Percentiles rank a stretch among this genome's conserved stretches.
Evolutionary conservation across 768 basidiomycete genomes (phyloP).

Genomic region (Suillus discolor): DNA sequence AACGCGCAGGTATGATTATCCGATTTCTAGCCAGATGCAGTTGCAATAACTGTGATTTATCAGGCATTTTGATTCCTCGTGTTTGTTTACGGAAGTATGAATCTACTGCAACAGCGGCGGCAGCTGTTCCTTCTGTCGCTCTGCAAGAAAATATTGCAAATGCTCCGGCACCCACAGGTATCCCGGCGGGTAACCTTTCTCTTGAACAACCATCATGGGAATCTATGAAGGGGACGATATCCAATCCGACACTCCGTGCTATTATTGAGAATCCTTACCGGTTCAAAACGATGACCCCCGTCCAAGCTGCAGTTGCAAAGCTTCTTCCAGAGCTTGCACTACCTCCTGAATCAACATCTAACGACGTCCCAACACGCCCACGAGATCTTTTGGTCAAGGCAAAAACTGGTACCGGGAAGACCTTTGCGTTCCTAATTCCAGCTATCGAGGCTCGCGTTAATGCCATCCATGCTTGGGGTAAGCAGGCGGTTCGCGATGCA

Average conservation of each 20-base stretch:
- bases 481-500: constrained; percentile 44
- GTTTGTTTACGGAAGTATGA: constrained; percentile 8
- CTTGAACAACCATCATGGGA: constrained; percentile 29
- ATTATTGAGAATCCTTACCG: constrained; percentile 66
- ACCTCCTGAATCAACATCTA: constrained; percentile 44
- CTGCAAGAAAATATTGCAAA: background rate
- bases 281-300: constrained; percentile 72
- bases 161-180: background rate
- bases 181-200: background rate
- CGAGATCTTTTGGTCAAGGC: constrained; percentile 87
- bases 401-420: constrained; percentile 90
- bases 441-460: constrained; percentile 78
- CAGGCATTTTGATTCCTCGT: background rate
- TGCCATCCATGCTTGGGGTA: constrained; percentile 48
- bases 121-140: background rate
- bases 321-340: constrained; percentile 71
- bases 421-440: constrained; percentile 84
- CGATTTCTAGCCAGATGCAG: background rate
- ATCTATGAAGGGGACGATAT: constrained; percentile 41
- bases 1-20: background rate
- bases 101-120: constrained; percentile 6
- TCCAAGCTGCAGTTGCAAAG: constrained; percentile 78
- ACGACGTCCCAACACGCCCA: constrained; percentile 14
- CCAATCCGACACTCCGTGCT: constrained; percentile 52
- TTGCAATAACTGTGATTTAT: background rate